Evolutionary conservation across 148 eudicot species (phyloP).

Genomic region (Camellia sinensis): DNA sequence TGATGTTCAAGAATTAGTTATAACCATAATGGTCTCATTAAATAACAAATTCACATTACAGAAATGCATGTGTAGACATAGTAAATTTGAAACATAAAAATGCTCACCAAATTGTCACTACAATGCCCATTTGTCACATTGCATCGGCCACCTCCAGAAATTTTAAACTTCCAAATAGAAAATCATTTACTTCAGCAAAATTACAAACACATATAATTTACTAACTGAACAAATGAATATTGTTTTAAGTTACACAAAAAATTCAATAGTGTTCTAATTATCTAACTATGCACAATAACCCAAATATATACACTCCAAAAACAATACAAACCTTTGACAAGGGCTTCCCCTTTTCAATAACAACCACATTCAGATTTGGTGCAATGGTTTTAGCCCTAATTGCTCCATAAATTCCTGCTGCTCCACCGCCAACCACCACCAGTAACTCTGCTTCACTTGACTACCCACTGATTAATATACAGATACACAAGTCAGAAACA

Average conservation of each 20-base stretch:
- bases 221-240: background rate
- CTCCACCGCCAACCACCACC: slow-evolving; percentile 88
- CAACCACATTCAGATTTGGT: slow-evolving; percentile 70
- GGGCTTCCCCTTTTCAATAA: slow-evolving; percentile 70
- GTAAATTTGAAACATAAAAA: background rate
- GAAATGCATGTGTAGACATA: no score
- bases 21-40: no score
- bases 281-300: background rate
- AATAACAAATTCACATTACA: no score
- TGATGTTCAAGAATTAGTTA: no score
- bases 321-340: slow-evolving; percentile 60
- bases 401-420: slow-evolving; percentile 86
- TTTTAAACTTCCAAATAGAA: slow-evolving; percentile 60
- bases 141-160: slow-evolving; percentile 97
- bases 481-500: background rate
- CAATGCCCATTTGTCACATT: slow-evolving; percentile 88
- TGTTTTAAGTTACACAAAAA: background rate
- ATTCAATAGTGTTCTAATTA: background rate
- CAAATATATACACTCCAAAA: background rate
- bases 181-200: background rate
- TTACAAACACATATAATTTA: background rate
- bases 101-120: slow-evolving; percentile 57
- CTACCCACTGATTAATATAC: slow-evolving; percentile 30
- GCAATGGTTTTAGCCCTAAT: slow-evolving; percentile 82
- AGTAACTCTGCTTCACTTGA: slow-evolving; percentile 47